Base-by-base conservation (phyloP, 306 rosid species). In the Gleditsia sinensis region DNA sequence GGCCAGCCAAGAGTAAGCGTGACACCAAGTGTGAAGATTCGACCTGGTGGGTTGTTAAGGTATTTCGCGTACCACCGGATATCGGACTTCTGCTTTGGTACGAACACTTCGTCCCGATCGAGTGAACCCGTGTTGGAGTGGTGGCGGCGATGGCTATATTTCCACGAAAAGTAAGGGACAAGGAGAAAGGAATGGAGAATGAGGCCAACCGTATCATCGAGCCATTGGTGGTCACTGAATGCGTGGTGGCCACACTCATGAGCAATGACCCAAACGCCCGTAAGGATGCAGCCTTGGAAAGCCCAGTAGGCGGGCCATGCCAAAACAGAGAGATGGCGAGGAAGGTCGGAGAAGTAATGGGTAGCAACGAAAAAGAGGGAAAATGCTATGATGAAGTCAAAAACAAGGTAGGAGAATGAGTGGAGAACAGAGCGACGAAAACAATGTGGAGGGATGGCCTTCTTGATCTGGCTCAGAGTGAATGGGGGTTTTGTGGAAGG, bases 161-260 rank as follows among this genome's bases (percentile, higher is more conserved):
- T 92, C 98, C 96, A 92, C 2, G 96, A 92, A 42, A 92, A 90
- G 74, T 90, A 92, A 0, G 96, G 94, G 16, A 90, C 94, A 0
- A 92, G 71, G 5, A 92, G 91, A 3, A 14, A 24, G 0, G 98
- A 92, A 54, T 92, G 98, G 67, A 90, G 88, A 61, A 90, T 12
- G 0, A 92, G 67, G 17, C 96, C 98, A 3, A 90, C 90, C 0
- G 69, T 46, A 65, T 92, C 98, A 40, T 92, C 98, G 0, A 92
- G 82, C 94, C 87, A 88, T 42, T 86, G 91, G 51, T 86, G 78
- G 34, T 90, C 87, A 8, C 96, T 92, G 28, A 92, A 92, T 71
- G 92, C 89, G 46, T 88, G 92, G 88, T 85, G 92, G 55, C 90
- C 92, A 33, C 90, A 88, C 72, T 90, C 98, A 0, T 90, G 96